Conservation (phyloP, 306 rosid genomes). For the Bauhinia variegata region DNA sequence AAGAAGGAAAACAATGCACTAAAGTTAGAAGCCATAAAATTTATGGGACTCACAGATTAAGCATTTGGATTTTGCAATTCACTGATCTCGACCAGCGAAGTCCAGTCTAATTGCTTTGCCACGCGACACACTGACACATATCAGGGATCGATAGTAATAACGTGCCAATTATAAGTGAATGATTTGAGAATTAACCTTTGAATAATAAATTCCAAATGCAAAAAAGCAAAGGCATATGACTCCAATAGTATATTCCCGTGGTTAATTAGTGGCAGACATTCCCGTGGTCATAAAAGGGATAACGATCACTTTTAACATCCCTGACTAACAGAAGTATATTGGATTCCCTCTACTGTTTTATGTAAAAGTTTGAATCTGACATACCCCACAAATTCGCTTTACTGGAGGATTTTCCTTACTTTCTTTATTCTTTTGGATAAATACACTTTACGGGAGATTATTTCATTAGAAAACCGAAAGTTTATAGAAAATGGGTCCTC, state of each 20-base stretch:
- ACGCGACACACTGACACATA: background rate
- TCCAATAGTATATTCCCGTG: too few species aligned
- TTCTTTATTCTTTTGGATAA: constrained; percentile 9
- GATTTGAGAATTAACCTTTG: background rate
- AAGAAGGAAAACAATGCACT: background rate
- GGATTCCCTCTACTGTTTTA: too few species aligned
- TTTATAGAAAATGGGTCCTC: constrained; percentile 45
- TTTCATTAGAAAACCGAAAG: constrained; percentile 31
- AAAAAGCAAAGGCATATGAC: too few species aligned
- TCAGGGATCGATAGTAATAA: background rate
- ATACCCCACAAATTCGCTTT: background rate
- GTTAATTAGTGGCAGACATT: too few species aligned
- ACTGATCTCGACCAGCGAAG: too few species aligned
- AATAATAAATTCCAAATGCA: too few species aligned
- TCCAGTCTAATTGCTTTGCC: too few species aligned
- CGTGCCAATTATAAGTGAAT: background rate
- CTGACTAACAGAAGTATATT: too few species aligned
- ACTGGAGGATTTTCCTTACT: background rate
- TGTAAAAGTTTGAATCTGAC: background rate
- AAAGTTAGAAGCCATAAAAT: background rate
- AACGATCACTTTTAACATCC: too few species aligned
- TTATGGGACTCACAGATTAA: background rate
- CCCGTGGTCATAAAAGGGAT: too few species aligned
- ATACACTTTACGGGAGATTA: constrained; percentile 15
- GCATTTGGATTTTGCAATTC: background rate